Conservation (phyloP, 495 filamentous ascomycete genomes). For the Aspergillus heteromorphus region DNA sequence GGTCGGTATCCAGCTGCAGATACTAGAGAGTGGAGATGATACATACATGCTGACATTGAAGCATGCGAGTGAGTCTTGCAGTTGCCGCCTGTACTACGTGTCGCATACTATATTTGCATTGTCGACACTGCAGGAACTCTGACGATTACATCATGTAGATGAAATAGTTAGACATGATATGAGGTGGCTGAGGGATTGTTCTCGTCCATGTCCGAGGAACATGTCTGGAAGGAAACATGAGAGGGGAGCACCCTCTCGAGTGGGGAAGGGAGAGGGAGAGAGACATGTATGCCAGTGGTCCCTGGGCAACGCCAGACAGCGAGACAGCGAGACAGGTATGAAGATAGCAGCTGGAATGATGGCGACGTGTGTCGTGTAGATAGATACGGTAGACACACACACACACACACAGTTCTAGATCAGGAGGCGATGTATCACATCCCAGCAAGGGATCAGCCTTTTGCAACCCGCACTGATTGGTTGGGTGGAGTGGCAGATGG, state of each 20-base stretch:
- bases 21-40: background rate
- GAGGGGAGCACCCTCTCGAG: no score
- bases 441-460: conserved; percentile 9
- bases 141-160: background rate
- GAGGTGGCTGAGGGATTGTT: background rate
- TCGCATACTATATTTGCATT: background rate
- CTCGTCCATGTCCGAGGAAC: background rate
- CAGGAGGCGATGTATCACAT: conserved; percentile 4
- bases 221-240: background rate
- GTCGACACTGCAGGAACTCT: background rate
- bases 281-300: background rate
- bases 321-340: background rate
- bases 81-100: background rate
- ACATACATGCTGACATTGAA: background rate
- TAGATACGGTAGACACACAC: background rate
- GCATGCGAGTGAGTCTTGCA: background rate
- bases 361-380: background rate
- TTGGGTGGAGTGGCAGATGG: no score
- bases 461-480: background rate
- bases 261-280: no score
- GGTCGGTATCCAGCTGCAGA: background rate
- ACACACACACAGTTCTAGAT: background rate
- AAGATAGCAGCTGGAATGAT: conserved; percentile 2
- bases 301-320: background rate
- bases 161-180: no score